Evolutionary conservation across 129 eudicot species (phyloP).

Genomic region (carrot (Daucus carota)): DNA sequence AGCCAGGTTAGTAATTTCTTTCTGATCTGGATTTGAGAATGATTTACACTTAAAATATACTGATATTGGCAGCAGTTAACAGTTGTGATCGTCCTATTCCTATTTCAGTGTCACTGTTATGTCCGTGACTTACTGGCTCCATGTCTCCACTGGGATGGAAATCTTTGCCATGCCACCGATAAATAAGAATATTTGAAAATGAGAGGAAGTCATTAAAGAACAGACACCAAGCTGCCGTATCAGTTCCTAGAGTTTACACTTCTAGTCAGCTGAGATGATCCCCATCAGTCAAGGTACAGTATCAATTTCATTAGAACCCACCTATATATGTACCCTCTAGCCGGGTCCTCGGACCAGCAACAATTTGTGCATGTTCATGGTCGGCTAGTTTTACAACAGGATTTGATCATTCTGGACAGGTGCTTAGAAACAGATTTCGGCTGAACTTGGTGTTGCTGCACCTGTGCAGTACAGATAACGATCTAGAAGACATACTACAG

Average conservation of each 20-base stretch:
- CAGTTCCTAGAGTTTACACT: slow-evolving; percentile 8
- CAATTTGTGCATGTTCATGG: slow-evolving; percentile 25
- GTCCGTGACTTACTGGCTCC: slow-evolving; percentile 93
- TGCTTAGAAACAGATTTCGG: slow-evolving; percentile 34
- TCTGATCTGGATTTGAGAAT: neutral
- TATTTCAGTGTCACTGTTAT: slow-evolving; percentile 88
- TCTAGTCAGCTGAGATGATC: slow-evolving; percentile 5
- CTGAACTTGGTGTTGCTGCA: slow-evolving; percentile 32
- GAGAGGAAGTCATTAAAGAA: slow-evolving; percentile 43
- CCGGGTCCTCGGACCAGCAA: slow-evolving; percentile 21
- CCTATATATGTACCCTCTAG: slow-evolving; percentile 1
- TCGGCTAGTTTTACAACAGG: slow-evolving; percentile 19
- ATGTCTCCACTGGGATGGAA: slow-evolving; percentile 64
- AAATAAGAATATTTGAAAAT: slow-evolving; percentile 48
- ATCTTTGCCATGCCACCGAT: slow-evolving; percentile 85
- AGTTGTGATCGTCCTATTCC: neutral
- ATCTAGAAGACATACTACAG: slow-evolving; percentile 16
- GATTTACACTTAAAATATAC: neutral
- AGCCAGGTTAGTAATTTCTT: slow-evolving; percentile 37
- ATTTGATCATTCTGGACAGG: slow-evolving; percentile 17
- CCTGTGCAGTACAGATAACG: slow-evolving; percentile 25
- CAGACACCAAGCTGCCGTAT: slow-evolving; percentile 15
- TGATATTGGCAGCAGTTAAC: neutral
- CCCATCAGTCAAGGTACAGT: slow-evolving; percentile 21
- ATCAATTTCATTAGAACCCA: slow-evolving; percentile 9